Conservation (phyloP, 257 asterid species). For the Solanum corneliomulleri region DNA sequence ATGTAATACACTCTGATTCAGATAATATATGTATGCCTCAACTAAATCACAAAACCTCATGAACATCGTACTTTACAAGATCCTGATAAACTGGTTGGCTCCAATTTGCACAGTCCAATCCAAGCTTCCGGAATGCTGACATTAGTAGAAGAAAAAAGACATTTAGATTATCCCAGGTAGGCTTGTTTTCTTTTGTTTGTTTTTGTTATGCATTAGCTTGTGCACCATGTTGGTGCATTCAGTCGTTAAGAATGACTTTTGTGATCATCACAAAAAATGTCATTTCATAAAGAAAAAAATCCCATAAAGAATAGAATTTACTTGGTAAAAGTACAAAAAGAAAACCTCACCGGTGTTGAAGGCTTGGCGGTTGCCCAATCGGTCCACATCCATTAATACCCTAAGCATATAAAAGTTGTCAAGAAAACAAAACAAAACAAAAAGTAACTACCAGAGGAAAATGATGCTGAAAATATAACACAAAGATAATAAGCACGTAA, state of each 20-base stretch:
- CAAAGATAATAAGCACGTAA: neutral
- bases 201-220: neutral
- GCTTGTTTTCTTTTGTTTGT: neutral
- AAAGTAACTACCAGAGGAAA: neutral
- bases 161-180: neutral
- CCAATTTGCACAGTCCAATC: constrained; percentile 99
- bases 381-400: constrained; percentile 84
- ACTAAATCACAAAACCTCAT: neutral
- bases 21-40: neutral
- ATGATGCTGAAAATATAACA: neutral
- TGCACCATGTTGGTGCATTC: neutral
- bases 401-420: constrained; percentile 27
- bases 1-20: neutral
- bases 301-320: neutral
- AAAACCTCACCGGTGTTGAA: constrained; percentile 61
- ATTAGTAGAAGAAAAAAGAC: constrained; percentile 21
- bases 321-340: constrained; percentile 1
- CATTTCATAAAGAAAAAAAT: neutral
- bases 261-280: neutral
- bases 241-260: neutral
- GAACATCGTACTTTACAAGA: constrained; percentile 56
- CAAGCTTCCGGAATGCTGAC: constrained; percentile 86
- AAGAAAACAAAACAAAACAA: neutral
- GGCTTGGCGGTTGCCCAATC: constrained; percentile 67
- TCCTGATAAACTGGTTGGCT: constrained; percentile 81